Base-by-base conservation (phyloP, 1,139 yeast species). In the Kazachstania sp. region DNA sequence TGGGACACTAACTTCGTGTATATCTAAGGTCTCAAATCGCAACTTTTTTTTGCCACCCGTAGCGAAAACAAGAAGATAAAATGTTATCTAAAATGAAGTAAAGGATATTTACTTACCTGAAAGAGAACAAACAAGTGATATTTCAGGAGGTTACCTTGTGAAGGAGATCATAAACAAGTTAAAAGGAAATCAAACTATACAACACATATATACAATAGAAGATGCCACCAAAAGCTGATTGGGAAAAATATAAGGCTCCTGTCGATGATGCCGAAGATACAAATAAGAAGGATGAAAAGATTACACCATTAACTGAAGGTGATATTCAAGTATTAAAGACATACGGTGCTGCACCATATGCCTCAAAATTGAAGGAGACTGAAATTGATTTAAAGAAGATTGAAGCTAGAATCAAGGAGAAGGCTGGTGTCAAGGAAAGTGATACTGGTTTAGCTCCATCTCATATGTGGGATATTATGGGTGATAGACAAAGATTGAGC, bases 261-360 rank as follows among this genome's bases (percentile, higher is more conserved):
- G 73, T 73, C 43, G 96, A 85, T 56, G 48, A 41, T 13, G 92
- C 84, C 42, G 95, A 84, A 56, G 54, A 51, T 30, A 67, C 68
- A 41, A 79, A 78, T 39, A 69, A 67, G 46, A 68, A 70, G 43
- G 84, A 79, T 49, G 90, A 84, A 52, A 84, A 88, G 59, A 83
- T 86, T 56, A 79, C 78, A 26, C 98, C 98, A 9, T 77, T 92
- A 58, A 78, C 92, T 51, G 98, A 94, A 64, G 96, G 95, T 43
- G 99, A 92, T 68, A 94, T 94, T 62, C 97, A 90, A 68, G 97
- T 92, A 43, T 74, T 92, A 60, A 90, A 94, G 71, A 87, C 97
- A 8, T 92, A 92, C 44, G 97, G 97, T 45, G 95, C 95, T 32
- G 99, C 98, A 2, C 97, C 98, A 32, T 92, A 94, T 66, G 95